Conservation (phyloP, 108 stramenopile genomes). For the Skeletonema potamos region DNA sequence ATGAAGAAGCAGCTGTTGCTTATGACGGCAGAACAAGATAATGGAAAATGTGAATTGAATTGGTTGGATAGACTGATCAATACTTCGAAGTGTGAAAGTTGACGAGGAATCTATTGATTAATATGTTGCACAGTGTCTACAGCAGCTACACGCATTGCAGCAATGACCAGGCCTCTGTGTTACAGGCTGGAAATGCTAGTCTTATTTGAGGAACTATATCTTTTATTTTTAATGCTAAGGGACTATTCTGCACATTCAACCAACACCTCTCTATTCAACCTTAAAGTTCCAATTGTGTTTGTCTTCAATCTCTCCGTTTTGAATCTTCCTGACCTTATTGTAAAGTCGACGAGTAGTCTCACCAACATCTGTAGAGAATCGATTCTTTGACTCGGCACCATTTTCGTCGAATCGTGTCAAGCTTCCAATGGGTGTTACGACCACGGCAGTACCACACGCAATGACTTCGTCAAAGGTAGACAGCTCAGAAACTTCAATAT, state of each 20-base stretch:
- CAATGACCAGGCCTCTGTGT: too few species aligned
- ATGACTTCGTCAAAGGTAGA: slow-evolving; percentile 90
- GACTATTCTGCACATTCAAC: neutral
- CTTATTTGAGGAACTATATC: neutral
- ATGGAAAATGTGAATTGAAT: slow-evolving; percentile 5
- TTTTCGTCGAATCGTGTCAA: slow-evolving; percentile 67
- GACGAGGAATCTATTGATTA: neutral
- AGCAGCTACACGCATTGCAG: neutral
- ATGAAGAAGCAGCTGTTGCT: slow-evolving; percentile 49
- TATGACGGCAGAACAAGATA: slow-evolving; percentile 13
- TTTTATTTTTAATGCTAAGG: neutral
- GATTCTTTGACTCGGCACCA: slow-evolving; percentile 58
- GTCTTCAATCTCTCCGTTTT: slow-evolving; percentile 93
- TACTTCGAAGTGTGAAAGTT: neutral
- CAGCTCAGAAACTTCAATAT: slow-evolving; percentile 83
- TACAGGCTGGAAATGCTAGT: neutral
- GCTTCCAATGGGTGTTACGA: slow-evolving; percentile 92
- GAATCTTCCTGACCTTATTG: slow-evolving; percentile 86
- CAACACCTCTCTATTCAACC: slow-evolving; percentile 31
- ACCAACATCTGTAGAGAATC: slow-evolving; percentile 84
- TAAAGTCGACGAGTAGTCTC: slow-evolving; percentile 84
- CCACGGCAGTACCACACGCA: slow-evolving; percentile 98
- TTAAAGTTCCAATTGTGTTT: slow-evolving; percentile 89
- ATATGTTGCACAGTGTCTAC: too few species aligned
- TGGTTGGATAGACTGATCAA: slow-evolving; percentile 2